These are phyloP conservation scores for Globisporangium okanoganense DNA, from an alignment of 352 stramenopile genomes.

Conservation along the genomic window DNA sequence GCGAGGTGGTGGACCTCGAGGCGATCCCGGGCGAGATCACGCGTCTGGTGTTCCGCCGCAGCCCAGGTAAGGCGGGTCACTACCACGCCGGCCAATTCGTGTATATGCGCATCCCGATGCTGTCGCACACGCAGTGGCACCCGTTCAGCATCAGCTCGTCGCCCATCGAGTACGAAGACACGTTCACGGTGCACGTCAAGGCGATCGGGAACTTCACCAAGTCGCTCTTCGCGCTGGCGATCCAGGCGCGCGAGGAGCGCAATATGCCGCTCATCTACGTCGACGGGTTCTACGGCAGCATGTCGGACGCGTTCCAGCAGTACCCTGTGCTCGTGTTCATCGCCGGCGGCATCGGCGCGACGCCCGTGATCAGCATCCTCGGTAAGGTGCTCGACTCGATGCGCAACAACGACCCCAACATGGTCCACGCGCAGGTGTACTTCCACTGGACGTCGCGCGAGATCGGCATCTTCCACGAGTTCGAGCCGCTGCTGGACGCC, in stretches of 20 bases:
- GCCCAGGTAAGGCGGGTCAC: conserved; percentile 65
- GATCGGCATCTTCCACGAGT: conserved; percentile 84
- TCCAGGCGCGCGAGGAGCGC: conserved; percentile 69
- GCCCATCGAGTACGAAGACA: conserved; percentile 81
- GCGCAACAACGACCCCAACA: conserved; percentile 71
- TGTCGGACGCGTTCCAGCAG: conserved; percentile 81
- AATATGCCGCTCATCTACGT: conserved; percentile 83
- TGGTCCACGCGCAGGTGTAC: conserved; percentile 72
- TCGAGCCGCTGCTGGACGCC: conserved; percentile 72
- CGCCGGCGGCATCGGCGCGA: conserved; percentile 85
- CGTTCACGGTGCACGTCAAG: conserved; percentile 83
- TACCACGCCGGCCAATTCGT: conserved; percentile 83
- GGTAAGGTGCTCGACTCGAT: conserved; percentile 83
- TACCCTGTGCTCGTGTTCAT: conserved; percentile 79
- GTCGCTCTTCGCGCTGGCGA: conserved; percentile 66
- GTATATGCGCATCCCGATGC: conserved; percentile 66
- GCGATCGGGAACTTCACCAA: conserved; percentile 75
- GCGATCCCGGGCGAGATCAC: conserved; percentile 80
- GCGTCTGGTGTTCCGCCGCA: conserved; percentile 74
- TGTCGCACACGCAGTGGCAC: conserved; percentile 78
- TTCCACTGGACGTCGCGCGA: conserved; percentile 84
- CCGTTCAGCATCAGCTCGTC: conserved; percentile 86
- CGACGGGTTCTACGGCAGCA: conserved; percentile 81
- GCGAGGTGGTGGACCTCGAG: conserved; percentile 79
- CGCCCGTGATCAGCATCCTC: conserved; percentile 85